Conservation (phyloP, 352 stramenopile genomes). For the Plasmopara viticola region DNA sequence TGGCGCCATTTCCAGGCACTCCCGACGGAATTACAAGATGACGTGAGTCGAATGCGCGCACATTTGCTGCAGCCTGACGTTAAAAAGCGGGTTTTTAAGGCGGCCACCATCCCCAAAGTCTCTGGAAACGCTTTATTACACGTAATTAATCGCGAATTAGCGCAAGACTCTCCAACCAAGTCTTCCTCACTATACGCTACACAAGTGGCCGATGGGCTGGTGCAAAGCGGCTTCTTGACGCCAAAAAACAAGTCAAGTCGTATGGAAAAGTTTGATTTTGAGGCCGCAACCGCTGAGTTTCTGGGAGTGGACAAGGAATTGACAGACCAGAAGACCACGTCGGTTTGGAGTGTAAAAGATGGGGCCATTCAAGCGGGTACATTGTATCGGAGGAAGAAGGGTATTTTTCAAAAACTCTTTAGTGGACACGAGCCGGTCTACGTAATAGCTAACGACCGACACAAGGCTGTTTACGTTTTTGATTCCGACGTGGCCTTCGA, state of each 20-base stretch:
- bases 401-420: conserved; percentile 17
- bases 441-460: conserved; percentile 23
- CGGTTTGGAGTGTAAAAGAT: no score
- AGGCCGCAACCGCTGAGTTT: no score
- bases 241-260: conserved; percentile 11
- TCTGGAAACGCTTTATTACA: no score
- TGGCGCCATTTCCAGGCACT: conserved; percentile 31
- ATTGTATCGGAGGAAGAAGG: not conserved
- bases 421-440: conserved; percentile 17
- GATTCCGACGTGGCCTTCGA: conserved; percentile 25
- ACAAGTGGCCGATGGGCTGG: conserved; percentile 24
- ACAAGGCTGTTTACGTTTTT: conserved; percentile 25
- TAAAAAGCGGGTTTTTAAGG: no score
- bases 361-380: no score
- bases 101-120: no score
- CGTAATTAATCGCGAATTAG: no score
- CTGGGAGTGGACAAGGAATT: no score
- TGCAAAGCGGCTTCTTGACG: conserved; percentile 29
- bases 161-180: not conserved
- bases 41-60: no score
- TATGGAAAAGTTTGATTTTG: no score
- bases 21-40: conserved; percentile 2
- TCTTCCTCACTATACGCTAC: conserved; percentile 8
- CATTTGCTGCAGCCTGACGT: no score
- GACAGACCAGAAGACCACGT: no score